Evolutionary conservation across 805 yeast species (phyloP).

Genomic region (Cyberlindnera americana): DNA sequence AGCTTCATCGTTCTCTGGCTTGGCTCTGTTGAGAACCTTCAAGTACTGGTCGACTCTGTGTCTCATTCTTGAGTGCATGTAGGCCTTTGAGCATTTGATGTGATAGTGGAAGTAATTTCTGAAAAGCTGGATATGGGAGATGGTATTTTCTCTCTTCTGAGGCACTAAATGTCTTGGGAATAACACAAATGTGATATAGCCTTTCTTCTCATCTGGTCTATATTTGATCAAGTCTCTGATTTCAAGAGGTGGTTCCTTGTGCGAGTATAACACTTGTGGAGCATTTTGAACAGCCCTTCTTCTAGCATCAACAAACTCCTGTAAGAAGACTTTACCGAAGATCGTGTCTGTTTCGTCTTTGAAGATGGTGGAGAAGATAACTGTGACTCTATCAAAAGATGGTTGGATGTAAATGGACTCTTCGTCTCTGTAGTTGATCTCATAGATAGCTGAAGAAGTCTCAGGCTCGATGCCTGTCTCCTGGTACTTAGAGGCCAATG

Average conservation of each 20-base stretch:
- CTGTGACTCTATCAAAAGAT: slow-evolving; percentile 93
- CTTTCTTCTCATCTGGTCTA: slow-evolving; percentile 42
- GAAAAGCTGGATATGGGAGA: slow-evolving; percentile 87
- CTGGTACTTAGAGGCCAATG: slow-evolving; percentile 36
- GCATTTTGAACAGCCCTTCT: slow-evolving; percentile 95
- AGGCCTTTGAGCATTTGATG: slow-evolving; percentile 97
- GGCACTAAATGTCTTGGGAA: slow-evolving; percentile 74
- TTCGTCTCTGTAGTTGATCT: slow-evolving; percentile 82
- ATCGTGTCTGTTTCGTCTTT: slow-evolving; percentile 95
- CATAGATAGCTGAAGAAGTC: slow-evolving; percentile 21
- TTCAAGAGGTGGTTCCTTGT: slow-evolving; percentile 91
- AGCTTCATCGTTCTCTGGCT: slow-evolving; percentile 83
- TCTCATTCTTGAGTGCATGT: slow-evolving; percentile 98
- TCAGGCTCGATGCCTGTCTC: slow-evolving; percentile 30
- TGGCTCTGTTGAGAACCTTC: slow-evolving; percentile 94
- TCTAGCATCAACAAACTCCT: slow-evolving; percentile 95
- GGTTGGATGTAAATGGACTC: slow-evolving; percentile 91
- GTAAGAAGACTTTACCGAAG: slow-evolving; percentile 84
- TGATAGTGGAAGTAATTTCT: slow-evolving; percentile 98
- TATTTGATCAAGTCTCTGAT: slow-evolving; percentile 44
- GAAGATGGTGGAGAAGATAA: slow-evolving; percentile 89
- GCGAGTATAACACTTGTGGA: slow-evolving; percentile 93
- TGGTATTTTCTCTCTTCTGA: slow-evolving; percentile 77
- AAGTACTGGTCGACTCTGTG: slow-evolving; percentile 89
- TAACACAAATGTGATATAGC: slow-evolving; percentile 65